Evolutionary conservation across 345 rosid species (phyloP).

Genomic region (Ricinus communis): DNA sequence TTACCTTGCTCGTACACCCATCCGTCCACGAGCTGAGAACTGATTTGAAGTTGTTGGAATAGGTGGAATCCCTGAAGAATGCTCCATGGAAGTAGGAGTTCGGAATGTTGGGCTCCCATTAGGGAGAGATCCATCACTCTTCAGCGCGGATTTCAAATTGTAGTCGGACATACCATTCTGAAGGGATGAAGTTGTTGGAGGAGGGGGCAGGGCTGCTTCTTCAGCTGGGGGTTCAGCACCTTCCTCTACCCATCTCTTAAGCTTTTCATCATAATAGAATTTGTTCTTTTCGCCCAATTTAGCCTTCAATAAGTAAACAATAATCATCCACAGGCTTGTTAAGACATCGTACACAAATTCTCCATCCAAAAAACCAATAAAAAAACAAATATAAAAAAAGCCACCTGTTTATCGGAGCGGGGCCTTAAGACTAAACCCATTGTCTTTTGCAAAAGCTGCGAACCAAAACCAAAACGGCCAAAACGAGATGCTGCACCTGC

Average conservation of each 20-base stretch:
- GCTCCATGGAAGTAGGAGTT: conserved; percentile 51
- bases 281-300: conserved; percentile 87
- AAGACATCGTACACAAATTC: background rate
- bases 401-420: conserved; percentile 77
- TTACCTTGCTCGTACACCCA: conserved; percentile 91
- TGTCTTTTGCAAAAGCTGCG: conserved; percentile 78
- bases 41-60: conserved; percentile 76
- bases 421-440: conserved; percentile 78
- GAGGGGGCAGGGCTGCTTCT: conserved; percentile 79
- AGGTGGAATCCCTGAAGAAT: conserved; percentile 72
- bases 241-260: conserved; percentile 97
- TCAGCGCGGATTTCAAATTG: conserved; percentile 58
- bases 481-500: conserved; percentile 66
- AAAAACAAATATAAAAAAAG: conserved; percentile 17
- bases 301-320: conserved; percentile 57
- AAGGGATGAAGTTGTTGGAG: conserved; percentile 69
- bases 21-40: conserved; percentile 85
- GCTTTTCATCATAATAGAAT: conserved; percentile 88
- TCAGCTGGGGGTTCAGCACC: conserved; percentile 88
- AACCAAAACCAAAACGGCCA: conserved; percentile 72
- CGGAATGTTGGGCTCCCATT: conserved; percentile 50
- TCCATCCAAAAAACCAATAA: conserved; percentile 6
- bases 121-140: conserved; percentile 50
- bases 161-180: conserved; percentile 64
- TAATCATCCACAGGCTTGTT: conserved; percentile 12